A percentile compares a stretch with the other conserved stretches of the same genome.
Evolutionary conservation across 805 yeast species (phyloP).

Genomic region (Diddensiella transvaalensis): DNA sequence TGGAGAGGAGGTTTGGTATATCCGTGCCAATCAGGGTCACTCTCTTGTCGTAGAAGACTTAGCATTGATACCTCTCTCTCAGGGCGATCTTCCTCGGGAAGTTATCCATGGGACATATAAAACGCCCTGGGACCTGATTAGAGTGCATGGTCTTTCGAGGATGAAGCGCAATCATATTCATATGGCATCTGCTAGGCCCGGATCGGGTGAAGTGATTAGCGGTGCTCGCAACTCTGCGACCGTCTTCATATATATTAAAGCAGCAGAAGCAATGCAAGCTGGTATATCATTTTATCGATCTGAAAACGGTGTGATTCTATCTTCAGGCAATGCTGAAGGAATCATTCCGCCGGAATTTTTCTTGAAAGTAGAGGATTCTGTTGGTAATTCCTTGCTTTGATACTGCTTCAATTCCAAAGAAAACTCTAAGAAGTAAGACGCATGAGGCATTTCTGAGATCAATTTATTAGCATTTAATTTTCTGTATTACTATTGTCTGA

Average conservation of each 20-base stretch:
- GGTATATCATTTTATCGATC: conserved; percentile 56
- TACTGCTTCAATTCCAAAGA: no score
- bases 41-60: conserved; percentile 49
- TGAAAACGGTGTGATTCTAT: conserved; percentile 69
- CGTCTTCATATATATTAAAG: conserved; percentile 62
- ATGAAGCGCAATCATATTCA: conserved; percentile 87
- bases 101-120: conserved; percentile 80
- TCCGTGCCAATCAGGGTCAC: conserved; percentile 97
- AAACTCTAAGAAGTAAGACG: no score
- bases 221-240: conserved; percentile 66
- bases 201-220: conserved; percentile 49
- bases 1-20: conserved; percentile 25
- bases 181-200: conserved; percentile 60
- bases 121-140: conserved; percentile 47
- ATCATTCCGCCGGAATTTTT: conserved; percentile 45
- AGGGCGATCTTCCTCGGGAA: conserved; percentile 43
- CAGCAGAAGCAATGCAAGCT: conserved; percentile 43
- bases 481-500: no score
- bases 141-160: conserved; percentile 53
- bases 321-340: conserved; percentile 60
- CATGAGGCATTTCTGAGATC: no score
- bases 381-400: conserved; percentile 19
- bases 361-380: conserved; percentile 34
- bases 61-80: conserved; percentile 39
- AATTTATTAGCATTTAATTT: no score